phyloP scores from a whole-genome alignment of 2,329 filamentous ascomycete species.

The Fusarium subglutinans region DNA sequence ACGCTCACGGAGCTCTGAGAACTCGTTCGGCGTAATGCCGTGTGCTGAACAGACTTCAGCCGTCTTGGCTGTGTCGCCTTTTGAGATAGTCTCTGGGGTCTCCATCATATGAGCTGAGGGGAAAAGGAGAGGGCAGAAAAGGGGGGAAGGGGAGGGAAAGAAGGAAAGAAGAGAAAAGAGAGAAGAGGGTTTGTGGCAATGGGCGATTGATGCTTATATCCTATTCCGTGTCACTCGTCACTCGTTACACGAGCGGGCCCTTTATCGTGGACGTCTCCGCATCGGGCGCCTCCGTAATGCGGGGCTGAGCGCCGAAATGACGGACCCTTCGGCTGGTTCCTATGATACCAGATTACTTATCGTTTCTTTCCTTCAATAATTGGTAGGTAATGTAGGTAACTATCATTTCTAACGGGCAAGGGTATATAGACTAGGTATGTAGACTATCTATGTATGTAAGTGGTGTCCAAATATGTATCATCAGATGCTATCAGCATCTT shows the following conservation, averaged over 20 bases:
- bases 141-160: background rate
- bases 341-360: background rate
- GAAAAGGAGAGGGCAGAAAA: background rate
- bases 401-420: background rate
- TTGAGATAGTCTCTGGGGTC: conserved; percentile 39
- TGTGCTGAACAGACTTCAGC: conserved; percentile 45
- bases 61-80: conserved; percentile 42
- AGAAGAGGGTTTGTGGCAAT: background rate
- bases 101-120: conserved; percentile 20
- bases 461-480: conserved; percentile 21
- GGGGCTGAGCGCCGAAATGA: conserved; percentile 36
- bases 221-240: conserved; percentile 23
- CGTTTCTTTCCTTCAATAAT: background rate
- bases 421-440: background rate
- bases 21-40: conserved; percentile 68
- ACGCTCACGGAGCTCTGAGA: conserved; percentile 69
- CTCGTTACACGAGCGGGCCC: conserved; percentile 24
- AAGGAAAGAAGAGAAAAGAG: background rate
- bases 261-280: conserved; percentile 37
- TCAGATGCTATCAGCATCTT: conserved; percentile 37
- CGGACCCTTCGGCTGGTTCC: conserved; percentile 19
- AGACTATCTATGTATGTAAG: background rate
- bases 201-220: conserved; percentile 16
- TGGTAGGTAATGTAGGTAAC: background rate
- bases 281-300: conserved; percentile 38